phyloP scores from a whole-genome alignment of 129 eudicot species.

The Centella asiatica region DNA sequence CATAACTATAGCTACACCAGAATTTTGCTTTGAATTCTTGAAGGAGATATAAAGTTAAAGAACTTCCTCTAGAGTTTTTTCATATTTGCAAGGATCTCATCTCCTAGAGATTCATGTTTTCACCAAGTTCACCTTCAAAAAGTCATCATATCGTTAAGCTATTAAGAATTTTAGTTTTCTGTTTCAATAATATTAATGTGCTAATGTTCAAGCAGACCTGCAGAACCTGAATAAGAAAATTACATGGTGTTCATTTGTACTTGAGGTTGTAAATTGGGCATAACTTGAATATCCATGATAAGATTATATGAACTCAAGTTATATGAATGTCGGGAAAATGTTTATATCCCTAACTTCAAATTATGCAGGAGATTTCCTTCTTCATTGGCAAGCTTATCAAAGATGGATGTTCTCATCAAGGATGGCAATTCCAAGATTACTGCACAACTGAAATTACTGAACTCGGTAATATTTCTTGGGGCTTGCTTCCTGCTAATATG shows the following conservation, averaged over 20 bases:
- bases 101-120: background rate
- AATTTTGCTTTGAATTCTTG: too few relatives aligned
- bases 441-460: constrained; percentile 54
- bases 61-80: too few relatives aligned
- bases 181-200: background rate
- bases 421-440: constrained; percentile 65
- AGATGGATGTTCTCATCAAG: constrained; percentile 69
- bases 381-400: constrained; percentile 51
- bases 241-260: too few relatives aligned
- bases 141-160: background rate
- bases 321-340: background rate
- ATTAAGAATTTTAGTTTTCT: background rate
- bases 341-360: constrained; percentile 3
- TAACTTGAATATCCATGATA: background rate
- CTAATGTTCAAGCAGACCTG: too few relatives aligned
- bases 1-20: too few relatives aligned
- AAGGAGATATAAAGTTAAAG: too few relatives aligned
- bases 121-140: background rate
- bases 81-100: background rate
- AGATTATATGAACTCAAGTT: background rate
- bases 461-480: constrained; percentile 37
- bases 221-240: background rate
- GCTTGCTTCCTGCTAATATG: background rate
- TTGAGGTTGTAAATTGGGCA: too few relatives aligned
- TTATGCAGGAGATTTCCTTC: constrained; percentile 69